Base-by-base conservation (phyloP, 768 basidiomycete genomes). In the Polyporus arcularius region DNA sequence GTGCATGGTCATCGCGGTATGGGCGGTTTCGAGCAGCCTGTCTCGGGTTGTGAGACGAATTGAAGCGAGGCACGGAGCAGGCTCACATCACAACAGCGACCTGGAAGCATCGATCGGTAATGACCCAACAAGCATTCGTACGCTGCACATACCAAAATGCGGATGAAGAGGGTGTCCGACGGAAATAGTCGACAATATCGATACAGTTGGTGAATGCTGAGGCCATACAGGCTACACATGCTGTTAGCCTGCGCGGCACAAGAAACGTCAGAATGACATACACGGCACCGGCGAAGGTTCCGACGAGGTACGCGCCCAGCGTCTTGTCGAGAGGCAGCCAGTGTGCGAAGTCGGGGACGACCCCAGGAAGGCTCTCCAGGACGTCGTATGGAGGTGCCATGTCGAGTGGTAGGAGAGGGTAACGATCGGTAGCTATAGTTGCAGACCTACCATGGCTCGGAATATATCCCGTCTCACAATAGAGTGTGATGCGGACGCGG, bases 231-330 rank as follows among this genome's bases (percentile, higher is more conserved):
- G 8, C 52, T 53, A 2, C 26, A 7, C 16, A 9, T 7, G 18
- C 11, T 35, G 30, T 31, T 51, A 31, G 31, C 8, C 2, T 14
- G 42, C 15, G 14, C 42, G 15, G 9, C n/a, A 26, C 7, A 15
- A 30, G n/a, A 6, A 48, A 48, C 18, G 15, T 43, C 6, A 6
- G 4, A 31, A 32, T 5, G 4, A 18, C 49, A 5, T 26, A 53
- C 52, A 53, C 15, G 21, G 39, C 11, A 26, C 52, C 52, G 4
- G 39, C 52, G n/a, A 53, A 53, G 18, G 52, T 41, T 1, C 52
- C 52, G 14, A 53, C 38, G 52, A 53, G 52, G 21, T 53, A 53
- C 26, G 52, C 52, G 5, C 52, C 52, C 4, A 53, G 38, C 11
- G 38, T 53, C 18, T 53, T 40, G 52, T 53, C 52, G 1, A 53